Evolutionary conservation across 2,329 filamentous ascomycete species (phyloP).

Genomic region (Nemania diffusa): DNA sequence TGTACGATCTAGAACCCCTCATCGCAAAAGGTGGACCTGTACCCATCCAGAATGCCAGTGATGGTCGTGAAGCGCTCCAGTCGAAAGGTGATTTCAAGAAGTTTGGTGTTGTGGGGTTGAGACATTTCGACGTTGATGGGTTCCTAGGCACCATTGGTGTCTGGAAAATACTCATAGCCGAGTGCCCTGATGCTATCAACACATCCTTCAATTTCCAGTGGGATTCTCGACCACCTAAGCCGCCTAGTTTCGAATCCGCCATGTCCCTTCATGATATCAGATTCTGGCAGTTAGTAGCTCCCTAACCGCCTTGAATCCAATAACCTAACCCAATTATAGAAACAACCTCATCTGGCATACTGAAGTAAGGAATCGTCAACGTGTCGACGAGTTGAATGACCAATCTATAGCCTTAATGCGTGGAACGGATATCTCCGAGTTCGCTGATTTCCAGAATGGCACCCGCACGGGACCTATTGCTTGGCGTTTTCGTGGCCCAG

Average conservation of each 20-base stretch:
- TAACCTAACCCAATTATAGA: conserved; percentile 15
- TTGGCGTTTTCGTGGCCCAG: not conserved
- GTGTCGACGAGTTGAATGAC: conserved; percentile 34
- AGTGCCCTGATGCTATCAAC: conserved; percentile 39
- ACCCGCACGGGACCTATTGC: conserved; percentile 11
- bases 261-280: conserved; percentile 39
- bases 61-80: not conserved
- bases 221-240: conserved; percentile 34
- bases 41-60: not conserved
- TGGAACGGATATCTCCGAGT: not conserved
- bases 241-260: conserved; percentile 33
- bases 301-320: not conserved
- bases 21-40: not conserved
- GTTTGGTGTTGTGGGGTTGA: not conserved
- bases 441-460: conserved; percentile 30
- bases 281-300: conserved; percentile 37
- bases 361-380: conserved; percentile 30
- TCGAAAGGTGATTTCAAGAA: not conserved
- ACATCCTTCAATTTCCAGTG: conserved; percentile 41
- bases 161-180: not conserved
- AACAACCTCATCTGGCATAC: conserved; percentile 42
- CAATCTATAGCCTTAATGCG: conserved; percentile 31
- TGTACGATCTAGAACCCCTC: not conserved
- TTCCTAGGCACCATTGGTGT: not conserved
- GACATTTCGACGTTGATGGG: not conserved